phyloP scores from a whole-genome alignment of 306 rosid species.

The Senna siamea region DNA sequence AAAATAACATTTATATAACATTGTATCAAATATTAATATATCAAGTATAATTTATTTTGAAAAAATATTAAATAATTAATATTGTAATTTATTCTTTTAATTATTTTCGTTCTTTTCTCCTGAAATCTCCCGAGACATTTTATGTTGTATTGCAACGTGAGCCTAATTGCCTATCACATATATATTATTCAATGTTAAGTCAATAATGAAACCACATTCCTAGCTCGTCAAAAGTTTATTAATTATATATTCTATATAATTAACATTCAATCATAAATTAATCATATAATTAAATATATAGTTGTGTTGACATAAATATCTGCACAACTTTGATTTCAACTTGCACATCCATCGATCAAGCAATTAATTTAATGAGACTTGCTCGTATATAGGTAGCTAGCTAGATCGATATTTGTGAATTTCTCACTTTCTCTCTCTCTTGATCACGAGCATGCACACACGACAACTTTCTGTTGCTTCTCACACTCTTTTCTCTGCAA shows the following conservation, averaged over 20 bases:
- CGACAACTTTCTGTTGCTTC: conserved; percentile 35
- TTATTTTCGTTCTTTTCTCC: background rate
- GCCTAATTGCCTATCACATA: conserved; percentile 3
- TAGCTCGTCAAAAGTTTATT: background rate
- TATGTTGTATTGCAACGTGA: background rate
- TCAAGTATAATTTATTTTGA: no score
- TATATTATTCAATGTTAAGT: background rate
- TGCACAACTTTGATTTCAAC: background rate
- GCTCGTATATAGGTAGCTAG: conserved; percentile 26
- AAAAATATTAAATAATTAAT: no score
- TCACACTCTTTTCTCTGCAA: conserved; percentile 18
- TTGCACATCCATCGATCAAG: background rate
- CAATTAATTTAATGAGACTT: no score
- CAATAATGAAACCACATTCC: background rate
- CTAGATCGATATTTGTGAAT: conserved; percentile 18
- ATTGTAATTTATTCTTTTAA: background rate
- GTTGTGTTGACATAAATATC: background rate
- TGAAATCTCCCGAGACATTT: conserved; percentile 7
- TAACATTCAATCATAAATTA: no score
- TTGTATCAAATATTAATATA: no score
- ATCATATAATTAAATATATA: no score
- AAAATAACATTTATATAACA: no score
- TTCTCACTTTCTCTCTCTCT: conserved; percentile 14
- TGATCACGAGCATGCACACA: conserved; percentile 33
- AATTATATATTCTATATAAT: no score